Evolutionary conservation across 2,329 filamentous ascomycete genomes (phyloP), one percentile per base, ranked within the genome.

Genomic region (Neonectria coccinea): DNA sequence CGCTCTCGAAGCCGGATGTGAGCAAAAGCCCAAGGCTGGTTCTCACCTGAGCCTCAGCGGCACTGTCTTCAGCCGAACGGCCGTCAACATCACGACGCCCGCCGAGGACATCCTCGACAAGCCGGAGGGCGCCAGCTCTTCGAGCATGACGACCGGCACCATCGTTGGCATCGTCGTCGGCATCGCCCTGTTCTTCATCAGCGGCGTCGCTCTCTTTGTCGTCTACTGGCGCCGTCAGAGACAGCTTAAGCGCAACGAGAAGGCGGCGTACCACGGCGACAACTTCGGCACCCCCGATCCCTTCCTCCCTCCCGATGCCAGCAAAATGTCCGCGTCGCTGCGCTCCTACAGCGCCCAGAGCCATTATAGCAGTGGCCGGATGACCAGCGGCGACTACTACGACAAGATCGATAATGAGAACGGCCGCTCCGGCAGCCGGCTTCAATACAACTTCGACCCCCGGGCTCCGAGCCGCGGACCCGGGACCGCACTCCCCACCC

Each of bases 91-190:
- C n/a, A 82, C 79, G 2, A 75, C 78, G 0, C 68, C 77, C 0
- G 64, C 59, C 3, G 63, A 70, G 4, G 67, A 72, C 4, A 79
- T 77, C 3, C 68, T 74, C 3, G 52, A 75, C 0, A 64, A 69
- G 0, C 67, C 74, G 1, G 70, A 72, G 0, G 75, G 77, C 0
- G 74, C 74, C 2, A 74, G 67, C 0, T 66, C 72, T 3, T 74
- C 69, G 0, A 70, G 70, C 10, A 80, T 87, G 72, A 80, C 82
- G 0, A 80, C 81, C 0, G 82, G 83, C 2, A 82, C 83, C n/a
- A 84, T 87, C 16, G 83, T 84, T 0, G 86, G 86, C 18, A 88
- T 89, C 50, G 80, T 79, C 0, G 73, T 87, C 0, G 85, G 83
- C 12, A 81, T 79, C 7, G 77, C 78, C 0, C 75, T 85, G 0